These are phyloP conservation scores for Kalmanozyma brasiliensis DNA, from an alignment of 1,284 basidiomycete genomes.

Conservation along the genomic window DNA sequence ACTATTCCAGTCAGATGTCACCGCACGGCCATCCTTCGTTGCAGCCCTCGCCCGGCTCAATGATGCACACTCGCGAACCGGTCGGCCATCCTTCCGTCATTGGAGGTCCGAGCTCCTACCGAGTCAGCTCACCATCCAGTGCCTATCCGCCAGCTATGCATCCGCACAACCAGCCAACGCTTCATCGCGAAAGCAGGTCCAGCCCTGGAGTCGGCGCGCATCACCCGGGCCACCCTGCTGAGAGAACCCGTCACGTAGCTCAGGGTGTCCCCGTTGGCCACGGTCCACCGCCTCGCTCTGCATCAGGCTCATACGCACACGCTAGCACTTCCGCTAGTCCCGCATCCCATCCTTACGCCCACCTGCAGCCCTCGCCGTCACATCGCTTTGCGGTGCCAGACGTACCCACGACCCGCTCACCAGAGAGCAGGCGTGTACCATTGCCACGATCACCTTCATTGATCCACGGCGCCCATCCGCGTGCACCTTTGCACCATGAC, in stretches of 20 bases:
- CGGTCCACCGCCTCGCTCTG: slow-evolving; percentile 21
- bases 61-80: slow-evolving; percentile 16
- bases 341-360: slow-evolving; percentile 17
- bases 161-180: slow-evolving; percentile 12
- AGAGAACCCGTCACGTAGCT: slow-evolving; percentile 20
- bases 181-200: slow-evolving; percentile 31
- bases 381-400: slow-evolving; percentile 48
- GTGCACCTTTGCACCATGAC: neutral
- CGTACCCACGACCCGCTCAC: slow-evolving; percentile 34
- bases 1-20: slow-evolving; percentile 26
- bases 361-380: slow-evolving; percentile 46
- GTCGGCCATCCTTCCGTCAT: neutral
- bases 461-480: slow-evolving; percentile 9
- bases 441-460: slow-evolving; percentile 35
- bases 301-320: slow-evolving; percentile 23
- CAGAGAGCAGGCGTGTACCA: slow-evolving; percentile 29
- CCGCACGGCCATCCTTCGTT: slow-evolving; percentile 17
- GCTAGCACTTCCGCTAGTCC: slow-evolving; percentile 42
- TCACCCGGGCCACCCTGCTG: slow-evolving; percentile 16
- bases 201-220: slow-evolving; percentile 28
- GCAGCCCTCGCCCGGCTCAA: neutral
- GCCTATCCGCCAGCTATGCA: slow-evolving; percentile 21
- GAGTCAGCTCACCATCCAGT: slow-evolving; percentile 26
- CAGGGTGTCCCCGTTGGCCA: slow-evolving; percentile 20
- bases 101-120: slow-evolving; percentile 10